Evolutionary conservation across 495 filamentous ascomycete species (phyloP).

Genomic region (Annulohypoxylon maeteangense): DNA sequence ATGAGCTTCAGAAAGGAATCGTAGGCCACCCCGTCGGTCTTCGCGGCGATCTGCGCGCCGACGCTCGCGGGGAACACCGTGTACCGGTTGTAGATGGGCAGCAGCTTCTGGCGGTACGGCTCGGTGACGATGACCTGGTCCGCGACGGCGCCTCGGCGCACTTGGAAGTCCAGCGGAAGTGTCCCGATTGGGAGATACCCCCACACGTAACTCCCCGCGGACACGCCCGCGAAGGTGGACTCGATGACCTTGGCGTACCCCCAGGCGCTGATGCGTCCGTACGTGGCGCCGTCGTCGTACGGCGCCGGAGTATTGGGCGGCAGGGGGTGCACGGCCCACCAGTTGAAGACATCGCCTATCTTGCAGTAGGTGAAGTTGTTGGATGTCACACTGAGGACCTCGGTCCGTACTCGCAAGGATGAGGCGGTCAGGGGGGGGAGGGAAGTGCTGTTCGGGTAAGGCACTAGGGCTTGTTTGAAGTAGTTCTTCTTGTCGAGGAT

Average conservation of each 20-base stretch:
- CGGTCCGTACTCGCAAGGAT: slow-evolving; percentile 57
- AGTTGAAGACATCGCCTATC: slow-evolving; percentile 57
- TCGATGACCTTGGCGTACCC: slow-evolving; percentile 61
- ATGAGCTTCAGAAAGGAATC: slow-evolving; percentile 55
- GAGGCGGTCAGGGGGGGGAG: slow-evolving; percentile 43
- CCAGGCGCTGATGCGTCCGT: slow-evolving; percentile 60
- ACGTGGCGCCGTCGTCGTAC: slow-evolving; percentile 59
- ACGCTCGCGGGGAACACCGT: slow-evolving; percentile 41
- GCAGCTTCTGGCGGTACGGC: slow-evolving; percentile 54
- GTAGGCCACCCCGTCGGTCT: slow-evolving; percentile 49
- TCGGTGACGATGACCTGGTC: slow-evolving; percentile 52
- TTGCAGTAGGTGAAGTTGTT: slow-evolving; percentile 68
- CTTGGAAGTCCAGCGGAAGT: slow-evolving; percentile 45
- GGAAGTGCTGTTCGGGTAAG: slow-evolving; percentile 43
- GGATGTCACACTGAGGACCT: slow-evolving; percentile 60
- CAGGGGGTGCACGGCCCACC: slow-evolving; percentile 59
- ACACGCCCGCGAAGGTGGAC: slow-evolving; percentile 53
- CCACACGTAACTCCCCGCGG: slow-evolving; percentile 48
- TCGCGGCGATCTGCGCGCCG: slow-evolving; percentile 26
- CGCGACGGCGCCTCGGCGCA: slow-evolving; percentile 51
- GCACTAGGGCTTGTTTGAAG: slow-evolving; percentile 49
- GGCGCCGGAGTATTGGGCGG: slow-evolving; percentile 58
- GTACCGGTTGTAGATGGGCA: slow-evolving; percentile 67
- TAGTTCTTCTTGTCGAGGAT: slow-evolving; percentile 53
- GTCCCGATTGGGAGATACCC: slow-evolving; percentile 58